These are phyloP conservation scores for Afroboletus lepidellus DNA, from an alignment of 1,284 basidiomycete species.

Conservation along the genomic window DNA sequence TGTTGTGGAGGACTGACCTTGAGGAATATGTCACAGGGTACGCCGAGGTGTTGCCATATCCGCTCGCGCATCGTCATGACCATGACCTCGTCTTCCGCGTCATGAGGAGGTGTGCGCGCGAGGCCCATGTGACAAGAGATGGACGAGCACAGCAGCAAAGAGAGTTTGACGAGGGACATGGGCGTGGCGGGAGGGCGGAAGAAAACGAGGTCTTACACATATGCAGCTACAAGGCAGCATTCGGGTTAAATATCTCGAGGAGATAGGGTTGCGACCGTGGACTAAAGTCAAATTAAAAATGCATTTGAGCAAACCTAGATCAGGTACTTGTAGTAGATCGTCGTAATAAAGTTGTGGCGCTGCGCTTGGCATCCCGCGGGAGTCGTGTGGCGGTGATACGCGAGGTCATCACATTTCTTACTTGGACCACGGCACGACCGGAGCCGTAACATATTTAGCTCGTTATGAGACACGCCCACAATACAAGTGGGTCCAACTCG, in stretches of 20 bases:
- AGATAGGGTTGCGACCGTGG: background rate
- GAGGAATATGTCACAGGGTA: background rate
- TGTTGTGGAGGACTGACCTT: background rate
- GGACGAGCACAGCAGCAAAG: conserved; percentile 2
- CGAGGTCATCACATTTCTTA: background rate
- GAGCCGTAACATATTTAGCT: background rate
- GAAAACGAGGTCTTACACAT: background rate
- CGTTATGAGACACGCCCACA: background rate
- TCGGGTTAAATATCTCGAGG: background rate
- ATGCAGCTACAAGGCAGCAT: too few species aligned
- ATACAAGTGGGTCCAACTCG: background rate
- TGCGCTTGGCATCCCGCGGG: background rate
- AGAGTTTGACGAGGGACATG: conserved; percentile 11
- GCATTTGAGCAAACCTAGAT: too few species aligned
- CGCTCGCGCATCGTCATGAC: conserved; percentile 1
- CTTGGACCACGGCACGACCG: background rate
- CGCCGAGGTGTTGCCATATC: conserved; percentile 1
- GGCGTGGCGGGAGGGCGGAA: background rate
- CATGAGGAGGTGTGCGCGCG: background rate
- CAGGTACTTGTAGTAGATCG: background rate
- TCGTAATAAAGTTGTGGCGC: background rate
- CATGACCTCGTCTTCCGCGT: conserved; percentile 5
- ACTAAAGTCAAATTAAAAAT: conserved; percentile 1
- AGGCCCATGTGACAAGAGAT: conserved; percentile 9
- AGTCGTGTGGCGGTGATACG: conserved; percentile 1